A percentile compares a stretch with the other conserved stretches of the same genome.
Conservation (phyloP, 108 stramenopile genomes). For the Pseudonitzschia delicatissima region DNA sequence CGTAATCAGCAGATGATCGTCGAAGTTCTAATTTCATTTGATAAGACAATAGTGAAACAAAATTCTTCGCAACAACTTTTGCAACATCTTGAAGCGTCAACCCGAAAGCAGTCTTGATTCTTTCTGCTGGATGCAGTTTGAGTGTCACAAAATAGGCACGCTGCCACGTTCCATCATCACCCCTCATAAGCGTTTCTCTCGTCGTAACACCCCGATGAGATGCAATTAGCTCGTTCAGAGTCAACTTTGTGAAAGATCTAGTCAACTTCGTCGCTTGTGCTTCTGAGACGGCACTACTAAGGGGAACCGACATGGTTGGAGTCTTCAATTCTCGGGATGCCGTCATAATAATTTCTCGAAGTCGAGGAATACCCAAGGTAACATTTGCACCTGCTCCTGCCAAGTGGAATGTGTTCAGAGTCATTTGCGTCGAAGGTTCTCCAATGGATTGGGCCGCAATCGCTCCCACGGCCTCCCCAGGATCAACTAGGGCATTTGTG, state of each 20-base stretch:
- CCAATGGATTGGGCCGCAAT: slow-evolving; percentile 97
- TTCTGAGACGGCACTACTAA: slow-evolving; percentile 52
- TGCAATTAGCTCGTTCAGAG: slow-evolving; percentile 85
- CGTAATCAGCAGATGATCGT: slow-evolving; percentile 54
- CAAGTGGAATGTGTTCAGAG: slow-evolving; percentile 99
- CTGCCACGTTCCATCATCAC: slow-evolving; percentile 67
- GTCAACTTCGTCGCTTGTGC: slow-evolving; percentile 68
- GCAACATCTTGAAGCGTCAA: slow-evolving; percentile 82
- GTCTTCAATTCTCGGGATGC: slow-evolving; percentile 94
- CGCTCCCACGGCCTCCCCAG: slow-evolving; percentile 99
- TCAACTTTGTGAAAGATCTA: slow-evolving; percentile 71
- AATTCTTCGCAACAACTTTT: slow-evolving; percentile 55
- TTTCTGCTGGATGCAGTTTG: slow-evolving; percentile 77
- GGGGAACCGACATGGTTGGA: slow-evolving; percentile 94
- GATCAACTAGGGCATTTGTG: slow-evolving; percentile 83
- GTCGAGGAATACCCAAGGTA: slow-evolving; percentile 98
- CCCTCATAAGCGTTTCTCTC: slow-evolving; percentile 61
- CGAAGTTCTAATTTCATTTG: slow-evolving; percentile 85
- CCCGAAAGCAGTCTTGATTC: slow-evolving; percentile 89
- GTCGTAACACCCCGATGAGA: slow-evolving; percentile 70
- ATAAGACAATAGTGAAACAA: slow-evolving; percentile 71
- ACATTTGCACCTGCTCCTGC: slow-evolving; percentile 99
- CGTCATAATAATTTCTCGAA: slow-evolving; percentile 99
- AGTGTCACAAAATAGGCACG: slow-evolving; percentile 82
- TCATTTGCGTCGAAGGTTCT: slow-evolving; percentile 99